phyloP scores from a whole-genome alignment of 2,329 filamentous ascomycete genomes.

The Calonectria hongkongensis region DNA sequence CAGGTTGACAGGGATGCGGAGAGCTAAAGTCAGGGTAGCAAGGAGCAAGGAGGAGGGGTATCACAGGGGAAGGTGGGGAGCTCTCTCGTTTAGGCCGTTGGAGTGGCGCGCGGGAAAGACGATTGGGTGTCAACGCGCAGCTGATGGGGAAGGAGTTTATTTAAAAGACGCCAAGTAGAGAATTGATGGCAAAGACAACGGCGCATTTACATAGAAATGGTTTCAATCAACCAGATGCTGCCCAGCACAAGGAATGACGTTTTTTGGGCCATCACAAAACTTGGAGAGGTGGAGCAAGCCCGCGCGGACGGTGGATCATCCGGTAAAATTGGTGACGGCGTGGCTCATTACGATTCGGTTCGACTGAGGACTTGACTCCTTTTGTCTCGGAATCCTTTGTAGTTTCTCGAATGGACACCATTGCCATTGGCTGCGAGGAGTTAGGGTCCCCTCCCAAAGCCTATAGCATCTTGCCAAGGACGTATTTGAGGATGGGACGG shows the following conservation, averaged over 20 bases:
- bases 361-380: neutral
- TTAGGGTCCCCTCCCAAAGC: neutral
- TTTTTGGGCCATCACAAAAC: constrained; percentile 13
- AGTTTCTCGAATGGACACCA: neutral
- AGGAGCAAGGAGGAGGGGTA: constrained; percentile 46
- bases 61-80: constrained; percentile 43
- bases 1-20: constrained; percentile 34
- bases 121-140: constrained; percentile 23
- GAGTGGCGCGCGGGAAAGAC: constrained; percentile 27
- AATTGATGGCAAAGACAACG: neutral
- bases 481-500: neutral
- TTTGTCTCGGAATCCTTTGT: constrained; percentile 14
- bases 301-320: constrained; percentile 31
- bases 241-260: constrained; percentile 32
- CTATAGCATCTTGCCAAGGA: constrained; percentile 1
- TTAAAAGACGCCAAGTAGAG: neutral
- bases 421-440: neutral
- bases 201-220: constrained; percentile 21
- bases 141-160: neutral
- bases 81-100: constrained; percentile 41
- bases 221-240: constrained; percentile 1
- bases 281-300: constrained; percentile 20
- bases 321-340: constrained; percentile 34
- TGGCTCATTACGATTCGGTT: constrained; percentile 31
- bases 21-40: constrained; percentile 39